Evolutionary conservation across 1,284 basidiomycete genomes (phyloP).

Genomic region (Cutaneotrichosporon cyanovorans): DNA sequence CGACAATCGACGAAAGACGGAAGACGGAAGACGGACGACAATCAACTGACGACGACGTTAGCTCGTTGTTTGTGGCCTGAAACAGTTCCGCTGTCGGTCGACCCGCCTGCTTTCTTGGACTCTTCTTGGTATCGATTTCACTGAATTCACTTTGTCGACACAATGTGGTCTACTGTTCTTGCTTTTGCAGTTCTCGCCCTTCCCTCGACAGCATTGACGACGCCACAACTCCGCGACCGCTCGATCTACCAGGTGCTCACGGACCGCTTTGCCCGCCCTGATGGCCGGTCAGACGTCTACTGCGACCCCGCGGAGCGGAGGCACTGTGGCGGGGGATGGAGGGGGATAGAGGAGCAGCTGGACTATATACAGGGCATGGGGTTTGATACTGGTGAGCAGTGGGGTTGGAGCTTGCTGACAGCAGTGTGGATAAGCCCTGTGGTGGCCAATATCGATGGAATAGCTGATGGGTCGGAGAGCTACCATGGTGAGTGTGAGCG

Average conservation of each 20-base stretch:
- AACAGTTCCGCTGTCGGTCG: too few relatives aligned
- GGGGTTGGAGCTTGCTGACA: not conserved
- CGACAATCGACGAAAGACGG: too few relatives aligned
- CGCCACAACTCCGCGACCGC: conserved; percentile 32
- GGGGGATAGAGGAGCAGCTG: conserved; percentile 32
- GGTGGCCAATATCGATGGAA: conserved; percentile 38
- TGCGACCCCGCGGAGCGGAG: conserved; percentile 26
- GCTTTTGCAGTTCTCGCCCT: not conserved
- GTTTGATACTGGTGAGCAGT: conserved; percentile 36
- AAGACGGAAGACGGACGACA: too few relatives aligned
- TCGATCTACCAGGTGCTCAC: conserved; percentile 45
- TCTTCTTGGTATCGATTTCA: too few relatives aligned
- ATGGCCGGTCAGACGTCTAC: conserved; percentile 18
- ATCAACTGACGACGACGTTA: too few relatives aligned
- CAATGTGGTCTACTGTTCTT: too few relatives aligned
- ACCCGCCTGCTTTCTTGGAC: too few relatives aligned
- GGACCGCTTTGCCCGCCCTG: conserved; percentile 40
- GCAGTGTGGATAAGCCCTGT: conserved; percentile 44
- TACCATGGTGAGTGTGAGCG: conserved; percentile 43
- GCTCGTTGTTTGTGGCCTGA: too few relatives aligned
- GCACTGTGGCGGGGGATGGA: conserved; percentile 44
- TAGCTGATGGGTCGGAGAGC: conserved; percentile 24
- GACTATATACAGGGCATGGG: conserved; percentile 46
- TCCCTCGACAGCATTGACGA: conserved; percentile 15
- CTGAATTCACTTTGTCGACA: too few relatives aligned